Base-by-base conservation (phyloP, 257 asterid species). In the Fraxinus cuspidata region DNA sequence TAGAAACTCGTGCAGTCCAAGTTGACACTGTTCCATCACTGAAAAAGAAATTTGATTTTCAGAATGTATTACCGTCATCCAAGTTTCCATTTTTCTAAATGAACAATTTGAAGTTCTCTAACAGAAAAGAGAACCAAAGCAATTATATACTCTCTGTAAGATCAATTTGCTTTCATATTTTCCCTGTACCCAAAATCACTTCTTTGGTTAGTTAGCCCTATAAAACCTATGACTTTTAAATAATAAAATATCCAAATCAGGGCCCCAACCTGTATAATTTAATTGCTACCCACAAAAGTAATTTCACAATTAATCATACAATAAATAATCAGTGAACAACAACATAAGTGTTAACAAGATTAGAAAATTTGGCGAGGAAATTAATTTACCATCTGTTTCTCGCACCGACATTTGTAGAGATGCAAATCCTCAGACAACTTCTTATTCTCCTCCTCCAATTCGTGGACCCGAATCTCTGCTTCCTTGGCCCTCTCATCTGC, bases 401-500 rank as follows among this genome's bases (percentile, higher is more conserved):
- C 89, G 15, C 64, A 77, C 37, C 34, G 87, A 71, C 12, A 51
- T 87, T 89, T 88, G 71, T 85, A 84, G 49, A 81, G 83, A 4
- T 78, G 85, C 81, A 93, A 76, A 79, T 93, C 96, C 74, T 90
- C 92, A 37, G 81, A 78, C 84, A 95, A 81, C 77, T 73, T 80
- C 77, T 71, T 72, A 28, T 86, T 86, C 85, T 92, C 95, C 82
- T 86, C 96, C 88, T 88, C 92, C 86, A 93, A 86, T 63, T 82
- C 87, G 38, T 4, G 83, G 56, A 85, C 89, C 77, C 91, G 86
- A 72, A 56, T 60, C 86, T 93, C 98, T 2, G 97, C 95, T 58
- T 84, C 96, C 83, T 86, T 96, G 12, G 97, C 98, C 85, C 94
- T 89, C 85, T 89, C 93, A 74, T 96, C 98, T 0, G 96, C 97